Base-by-base conservation (phyloP, 2,329 filamentous ascomycete species). In the Chaetothyriales sp. region DNA sequence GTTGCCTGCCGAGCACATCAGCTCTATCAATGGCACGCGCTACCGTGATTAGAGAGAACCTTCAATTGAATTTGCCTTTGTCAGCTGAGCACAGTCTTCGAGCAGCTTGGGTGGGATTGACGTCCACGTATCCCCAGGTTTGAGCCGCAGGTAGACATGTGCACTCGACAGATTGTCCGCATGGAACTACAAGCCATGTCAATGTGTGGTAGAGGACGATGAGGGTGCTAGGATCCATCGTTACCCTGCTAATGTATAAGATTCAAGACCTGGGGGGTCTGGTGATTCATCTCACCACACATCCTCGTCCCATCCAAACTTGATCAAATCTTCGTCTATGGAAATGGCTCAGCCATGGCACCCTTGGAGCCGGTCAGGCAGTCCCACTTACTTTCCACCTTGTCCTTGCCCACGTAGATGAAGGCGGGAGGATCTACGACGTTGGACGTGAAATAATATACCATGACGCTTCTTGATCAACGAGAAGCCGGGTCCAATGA, bases 51-150 rank as follows among this genome's bases (percentile, higher is more conserved):
- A 50, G 57, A 67, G 57, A 67, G 56, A 63, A 84, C 86, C 92
- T 74, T 98, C 92, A 62, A 98, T 98, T 53, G 89, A 95, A 71
- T 98, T 98, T 56, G 92, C 92, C 71, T 98, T 98, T 52, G 92
- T 98, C 62, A 98, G 76, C 69, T 98, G 92, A n/a, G 86, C 92
- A 62, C 92, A 88, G 69, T 98, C 92, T 59, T 76, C 79, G 54
- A 98, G 66, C 25, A 98, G 76, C 2, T 80, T 78, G 55, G 80
- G 65, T 0, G 86, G 82, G 54, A 98, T 87, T 44, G 75, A 70
- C 48, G 95, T 89, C 92, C 92, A 98, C 43, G 78, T 75, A 60
- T 92, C 81, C 53, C 81, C 84, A 44, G 90, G 82, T 15, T 74
- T 76, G 60, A 97, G 77, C 33, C 92, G 85, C 33, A 98, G 80